Evolutionary conservation across 805 yeast species (phyloP).

Genomic region (Maudiozyma saulgeensis): DNA sequence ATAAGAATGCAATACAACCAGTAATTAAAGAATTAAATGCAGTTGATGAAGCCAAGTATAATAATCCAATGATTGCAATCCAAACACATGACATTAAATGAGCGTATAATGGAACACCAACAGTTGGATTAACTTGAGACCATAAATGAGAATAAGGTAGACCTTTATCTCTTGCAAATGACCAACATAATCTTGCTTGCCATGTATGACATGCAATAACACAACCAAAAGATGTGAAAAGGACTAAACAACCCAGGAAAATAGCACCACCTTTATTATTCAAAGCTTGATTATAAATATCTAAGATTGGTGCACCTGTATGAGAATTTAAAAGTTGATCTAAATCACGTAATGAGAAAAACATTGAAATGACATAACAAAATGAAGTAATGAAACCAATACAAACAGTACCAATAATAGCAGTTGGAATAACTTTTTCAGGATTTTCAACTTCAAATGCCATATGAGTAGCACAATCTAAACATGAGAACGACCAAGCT

Average conservation of each 20-base stretch:
- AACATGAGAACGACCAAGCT: constrained; percentile 61
- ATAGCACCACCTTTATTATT: constrained; percentile 49
- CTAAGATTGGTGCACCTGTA: constrained; percentile 58
- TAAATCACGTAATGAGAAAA: constrained; percentile 51
- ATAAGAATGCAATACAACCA: constrained; percentile 52
- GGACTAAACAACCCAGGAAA: constrained; percentile 40
- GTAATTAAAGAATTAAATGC: constrained; percentile 60
- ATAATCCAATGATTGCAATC: constrained; percentile 46
- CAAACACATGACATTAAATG: constrained; percentile 46
- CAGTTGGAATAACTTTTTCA: constrained; percentile 51
- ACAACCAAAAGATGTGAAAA: constrained; percentile 53
- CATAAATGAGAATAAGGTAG: constrained; percentile 49
- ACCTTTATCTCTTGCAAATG: constrained; percentile 63
- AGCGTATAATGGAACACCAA: constrained; percentile 55
- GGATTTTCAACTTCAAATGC: constrained; percentile 60
- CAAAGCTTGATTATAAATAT: constrained; percentile 53
- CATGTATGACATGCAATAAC: constrained; percentile 59
- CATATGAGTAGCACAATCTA: constrained; percentile 65
- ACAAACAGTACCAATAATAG: constrained; percentile 56
- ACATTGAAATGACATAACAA: constrained; percentile 45
- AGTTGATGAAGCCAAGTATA: constrained; percentile 56
- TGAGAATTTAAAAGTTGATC: constrained; percentile 37
- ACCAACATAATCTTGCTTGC: constrained; percentile 66
- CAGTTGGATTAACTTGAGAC: constrained; percentile 41
- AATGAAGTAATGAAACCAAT: constrained; percentile 61